A percentile compares a stretch with the other conserved stretches of the same genome.
Conservation (phyloP, 495 filamentous ascomycete species). For the Hypomontagnella submonticulosa region DNA sequence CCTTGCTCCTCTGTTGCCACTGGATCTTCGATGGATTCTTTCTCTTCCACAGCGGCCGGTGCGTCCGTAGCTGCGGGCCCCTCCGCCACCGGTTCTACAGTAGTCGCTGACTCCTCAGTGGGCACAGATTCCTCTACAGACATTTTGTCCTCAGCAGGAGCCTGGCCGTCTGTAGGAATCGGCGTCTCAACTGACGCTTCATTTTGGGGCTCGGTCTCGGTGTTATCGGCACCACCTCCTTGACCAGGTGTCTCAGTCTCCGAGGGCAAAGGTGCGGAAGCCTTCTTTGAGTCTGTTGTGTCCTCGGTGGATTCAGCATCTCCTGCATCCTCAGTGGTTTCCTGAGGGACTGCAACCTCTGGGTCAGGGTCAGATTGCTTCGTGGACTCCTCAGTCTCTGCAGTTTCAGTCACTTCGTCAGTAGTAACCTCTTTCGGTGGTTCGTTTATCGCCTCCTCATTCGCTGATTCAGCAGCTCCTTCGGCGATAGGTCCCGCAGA, state of each 20-base stretch:
- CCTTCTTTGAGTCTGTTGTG: background rate
- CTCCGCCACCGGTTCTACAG: background rate
- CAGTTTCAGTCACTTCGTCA: no score
- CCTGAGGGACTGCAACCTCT: no score
- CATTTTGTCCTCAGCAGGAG: background rate
- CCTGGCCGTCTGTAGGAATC: background rate
- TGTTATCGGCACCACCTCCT: background rate
- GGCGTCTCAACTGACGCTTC: no score
- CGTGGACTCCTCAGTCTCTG: no score
- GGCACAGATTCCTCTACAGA: background rate
- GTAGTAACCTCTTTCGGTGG: no score
- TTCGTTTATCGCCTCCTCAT: no score
- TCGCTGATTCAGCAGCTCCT: no score
- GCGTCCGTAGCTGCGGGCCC: background rate
- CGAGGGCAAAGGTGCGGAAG: background rate
- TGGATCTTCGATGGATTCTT: background rate
- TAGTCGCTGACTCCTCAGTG: background rate
- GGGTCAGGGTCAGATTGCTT: background rate
- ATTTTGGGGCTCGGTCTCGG: background rate
- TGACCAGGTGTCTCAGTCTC: background rate
- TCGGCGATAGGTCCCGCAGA: no score
- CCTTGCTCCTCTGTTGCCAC: background rate
- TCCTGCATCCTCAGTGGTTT: background rate
- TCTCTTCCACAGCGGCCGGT: background rate
- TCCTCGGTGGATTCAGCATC: background rate